These are phyloP conservation scores for Ascocoryne sarcoides DNA, from an alignment of 2,329 filamentous ascomycete species.

Conservation along the genomic window DNA sequence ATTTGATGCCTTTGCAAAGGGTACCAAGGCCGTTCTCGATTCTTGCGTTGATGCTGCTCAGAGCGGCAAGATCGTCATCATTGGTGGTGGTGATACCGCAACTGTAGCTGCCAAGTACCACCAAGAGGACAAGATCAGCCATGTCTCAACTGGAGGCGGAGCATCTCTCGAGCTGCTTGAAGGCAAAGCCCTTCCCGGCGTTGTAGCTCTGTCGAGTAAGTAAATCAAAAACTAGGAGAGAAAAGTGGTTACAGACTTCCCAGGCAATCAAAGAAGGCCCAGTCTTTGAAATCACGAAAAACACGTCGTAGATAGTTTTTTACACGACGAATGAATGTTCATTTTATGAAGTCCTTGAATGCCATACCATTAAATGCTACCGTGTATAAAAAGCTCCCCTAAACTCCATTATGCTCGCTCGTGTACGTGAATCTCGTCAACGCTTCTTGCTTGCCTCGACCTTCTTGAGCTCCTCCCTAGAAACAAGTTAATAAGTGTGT, in stretches of 20 bases:
- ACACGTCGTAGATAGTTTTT: constrained; percentile 16
- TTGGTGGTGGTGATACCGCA: constrained; percentile 94
- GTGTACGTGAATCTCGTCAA: constrained; percentile 32
- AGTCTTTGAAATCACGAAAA: constrained; percentile 22
- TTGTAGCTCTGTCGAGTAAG: constrained; percentile 78
- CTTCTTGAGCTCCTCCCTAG: constrained; percentile 87
- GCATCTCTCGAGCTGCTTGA: constrained; percentile 93
- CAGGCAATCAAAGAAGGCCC: constrained; percentile 23
- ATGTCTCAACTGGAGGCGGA: constrained; percentile 95
- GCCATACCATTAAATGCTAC: constrained; percentile 23
- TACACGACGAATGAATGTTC: constrained; percentile 5
- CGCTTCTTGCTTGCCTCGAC: constrained; percentile 68
- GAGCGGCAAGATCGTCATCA: constrained; percentile 91
- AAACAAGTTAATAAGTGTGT: constrained; percentile 5
- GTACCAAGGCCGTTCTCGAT: constrained; percentile 87
- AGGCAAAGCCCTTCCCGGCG: constrained; percentile 95
- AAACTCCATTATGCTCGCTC: constrained; percentile 16
- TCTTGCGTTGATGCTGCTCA: constrained; percentile 74
- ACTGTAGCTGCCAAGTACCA: constrained; percentile 97
- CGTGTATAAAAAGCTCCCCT: constrained; percentile 1
- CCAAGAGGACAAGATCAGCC: constrained; percentile 93
- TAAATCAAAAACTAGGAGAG: constrained; percentile 32
- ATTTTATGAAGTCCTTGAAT: constrained; percentile 5
- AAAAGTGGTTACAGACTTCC: constrained; percentile 16
- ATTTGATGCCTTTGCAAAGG: constrained; percentile 86